Evolutionary conservation across 805 yeast genomes (phyloP).

Genomic region (Komagataella pseudopastoris): DNA sequence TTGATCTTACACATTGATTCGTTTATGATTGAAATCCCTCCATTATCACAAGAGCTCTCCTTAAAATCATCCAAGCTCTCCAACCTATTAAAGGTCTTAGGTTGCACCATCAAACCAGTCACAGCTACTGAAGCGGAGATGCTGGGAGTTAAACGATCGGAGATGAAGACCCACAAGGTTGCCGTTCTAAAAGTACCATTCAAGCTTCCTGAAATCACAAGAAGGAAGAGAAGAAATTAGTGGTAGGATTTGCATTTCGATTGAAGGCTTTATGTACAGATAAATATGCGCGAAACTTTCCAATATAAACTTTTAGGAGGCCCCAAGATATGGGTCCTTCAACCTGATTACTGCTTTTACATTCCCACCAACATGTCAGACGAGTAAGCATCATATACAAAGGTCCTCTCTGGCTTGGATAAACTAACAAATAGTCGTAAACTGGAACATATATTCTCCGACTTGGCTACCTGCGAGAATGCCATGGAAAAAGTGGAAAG

Average conservation of each 20-base stretch:
- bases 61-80: conserved; percentile 63
- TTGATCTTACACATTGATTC: conserved; percentile 64
- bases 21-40: conserved; percentile 62
- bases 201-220: conserved; percentile 70
- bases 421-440: not conserved
- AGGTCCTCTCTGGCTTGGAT: not conserved
- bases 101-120: conserved; percentile 65
- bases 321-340: not conserved
- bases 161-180: conserved; percentile 47
- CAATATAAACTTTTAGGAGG: not conserved
- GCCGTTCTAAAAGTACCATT: conserved; percentile 84
- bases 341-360: not conserved
- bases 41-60: conserved; percentile 75
- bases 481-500: conserved; percentile 47
- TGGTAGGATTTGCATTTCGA: too few relatives aligned
- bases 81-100: conserved; percentile 64
- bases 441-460: not conserved
- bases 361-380: not conserved
- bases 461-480: conserved; percentile 29
- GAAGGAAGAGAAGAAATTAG: conserved; percentile 33
- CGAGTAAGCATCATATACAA: not conserved
- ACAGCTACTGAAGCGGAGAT: conserved; percentile 67
- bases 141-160: conserved; percentile 46
- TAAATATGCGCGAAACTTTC: not conserved
- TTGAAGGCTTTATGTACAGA: not conserved